phyloP scores from a whole-genome alignment of 169 alveolate genomes.

The Plasmodium billcollinsi region DNA sequence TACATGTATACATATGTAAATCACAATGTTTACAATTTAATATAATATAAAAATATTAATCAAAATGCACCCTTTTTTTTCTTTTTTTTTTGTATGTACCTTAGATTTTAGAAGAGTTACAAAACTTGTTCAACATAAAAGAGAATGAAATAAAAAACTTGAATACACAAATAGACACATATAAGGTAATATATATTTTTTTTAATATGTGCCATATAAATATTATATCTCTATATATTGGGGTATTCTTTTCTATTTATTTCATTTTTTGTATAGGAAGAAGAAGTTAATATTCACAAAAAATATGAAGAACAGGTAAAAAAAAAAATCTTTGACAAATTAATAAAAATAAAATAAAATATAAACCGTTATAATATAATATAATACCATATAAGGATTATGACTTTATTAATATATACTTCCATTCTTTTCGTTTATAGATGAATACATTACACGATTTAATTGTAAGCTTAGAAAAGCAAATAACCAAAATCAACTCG shows the following conservation, averaged over 20 bases:
- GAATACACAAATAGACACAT: constrained; percentile 54
- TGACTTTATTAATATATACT: background rate
- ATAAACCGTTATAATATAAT: background rate
- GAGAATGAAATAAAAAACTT: constrained; percentile 59
- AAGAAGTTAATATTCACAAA: constrained; percentile 67
- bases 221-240: background rate
- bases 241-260: background rate
- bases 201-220: background rate
- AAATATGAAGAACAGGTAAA: constrained; percentile 74
- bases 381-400: background rate
- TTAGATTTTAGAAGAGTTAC: constrained; percentile 28
- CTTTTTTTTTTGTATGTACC: background rate
- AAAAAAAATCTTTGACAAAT: too few relatives aligned
- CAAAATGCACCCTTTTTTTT: background rate
- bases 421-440: background rate
- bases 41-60: too few relatives aligned
- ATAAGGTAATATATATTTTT: constrained; percentile 38
- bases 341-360: background rate
- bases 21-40: background rate
- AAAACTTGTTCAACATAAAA: constrained; percentile 19
- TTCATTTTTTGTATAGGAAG: constrained; percentile 30
- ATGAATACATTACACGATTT: constrained; percentile 71
- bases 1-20: background rate
- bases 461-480: constrained; percentile 68
- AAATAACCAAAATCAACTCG: constrained; percentile 38